Evolutionary conservation across 805 yeast species (phyloP), one percentile per base, ranked within the genome.

Genomic region (Metschnikowia vanudenii): DNA sequence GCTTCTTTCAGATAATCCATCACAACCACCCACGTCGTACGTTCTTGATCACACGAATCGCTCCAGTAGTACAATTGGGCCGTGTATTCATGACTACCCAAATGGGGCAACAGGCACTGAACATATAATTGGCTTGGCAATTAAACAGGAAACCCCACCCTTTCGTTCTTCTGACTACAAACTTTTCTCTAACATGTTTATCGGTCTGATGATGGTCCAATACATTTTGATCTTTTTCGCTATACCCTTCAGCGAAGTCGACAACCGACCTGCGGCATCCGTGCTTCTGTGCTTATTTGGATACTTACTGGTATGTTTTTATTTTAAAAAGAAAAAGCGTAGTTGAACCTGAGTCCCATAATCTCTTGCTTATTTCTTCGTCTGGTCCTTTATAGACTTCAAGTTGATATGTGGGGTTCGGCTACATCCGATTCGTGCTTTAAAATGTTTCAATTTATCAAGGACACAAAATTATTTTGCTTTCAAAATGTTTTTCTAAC

Each of bases 221-320:
- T 69, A 70, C 46, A 46, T 67, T 17, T 41, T 57, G 13, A 52
- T 62, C 10, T 69, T 59, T 47, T 55, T 60, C 11, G 58, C 61
- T 11, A 64, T 67, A 12, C 74, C 75, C 1, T 65, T 65, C 43
- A 71, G 67, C 16, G 57, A 57, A 14, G 63, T 70, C 2, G 62
- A 60, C 28, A 58, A 65, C 37, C 51, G 74, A 10, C 74, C 74
- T 0, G 24, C 59, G 1, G 46, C 64, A 1, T 47, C 58, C 8
- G 49, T 67, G 9, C 44, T 62, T 6, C 40, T 49, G 42, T 44
- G 51, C 22, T 54, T 61, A 13, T 43, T 53, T 33, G 41, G 51
- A 17, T 56, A 56, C 46, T 38, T 55, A 14, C 46, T 47, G 48
- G 53, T 54, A 35, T 53, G 61, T 9, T 40, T 8, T 7, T 7